phyloP scores from a whole-genome alignment of 129 eudicot genomes.

The Escallonia rubra region DNA sequence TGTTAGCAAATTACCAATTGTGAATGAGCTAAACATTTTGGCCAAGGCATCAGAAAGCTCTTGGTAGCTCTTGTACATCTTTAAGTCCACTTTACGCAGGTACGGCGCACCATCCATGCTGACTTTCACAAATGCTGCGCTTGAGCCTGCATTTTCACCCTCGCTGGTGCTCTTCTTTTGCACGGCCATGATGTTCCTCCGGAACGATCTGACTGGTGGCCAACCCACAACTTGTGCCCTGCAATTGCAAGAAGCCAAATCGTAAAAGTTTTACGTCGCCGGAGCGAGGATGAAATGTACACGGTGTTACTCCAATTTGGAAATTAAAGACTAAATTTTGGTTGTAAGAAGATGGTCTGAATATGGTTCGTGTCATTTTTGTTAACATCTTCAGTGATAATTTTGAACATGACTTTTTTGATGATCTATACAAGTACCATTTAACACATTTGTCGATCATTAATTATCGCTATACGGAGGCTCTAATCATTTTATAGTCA shows the following conservation, averaged over 20 bases:
- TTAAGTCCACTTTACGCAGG: conserved; percentile 90
- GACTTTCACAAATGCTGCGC: conserved; percentile 68
- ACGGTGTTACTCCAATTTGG: background rate
- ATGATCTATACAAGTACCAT: no score
- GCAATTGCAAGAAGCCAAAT: background rate
- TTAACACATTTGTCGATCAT: no score
- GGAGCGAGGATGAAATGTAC: background rate
- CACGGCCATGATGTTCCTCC: conserved; percentile 68
- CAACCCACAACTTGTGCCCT: conserved; percentile 98
- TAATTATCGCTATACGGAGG: no score
- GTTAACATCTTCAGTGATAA: background rate
- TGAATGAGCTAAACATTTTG: conserved; percentile 92
- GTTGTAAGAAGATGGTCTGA: background rate
- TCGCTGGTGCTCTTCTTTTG: conserved; percentile 49
- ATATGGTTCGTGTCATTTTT: background rate
- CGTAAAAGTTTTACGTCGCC: background rate
- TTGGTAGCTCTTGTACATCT: conserved; percentile 66
- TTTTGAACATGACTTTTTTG: no score
- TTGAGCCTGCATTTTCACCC: conserved; percentile 29
- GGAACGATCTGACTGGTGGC: conserved; percentile 89
- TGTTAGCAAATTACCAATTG: conserved; percentile 46
- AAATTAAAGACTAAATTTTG: background rate
- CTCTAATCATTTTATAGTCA: background rate
- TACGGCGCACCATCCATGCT: conserved; percentile 96
- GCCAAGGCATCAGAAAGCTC: conserved; percentile 82